Conservation (phyloP, 108 stramenopile genomes). For the Fragilariopsis cylindrus region DNA sequence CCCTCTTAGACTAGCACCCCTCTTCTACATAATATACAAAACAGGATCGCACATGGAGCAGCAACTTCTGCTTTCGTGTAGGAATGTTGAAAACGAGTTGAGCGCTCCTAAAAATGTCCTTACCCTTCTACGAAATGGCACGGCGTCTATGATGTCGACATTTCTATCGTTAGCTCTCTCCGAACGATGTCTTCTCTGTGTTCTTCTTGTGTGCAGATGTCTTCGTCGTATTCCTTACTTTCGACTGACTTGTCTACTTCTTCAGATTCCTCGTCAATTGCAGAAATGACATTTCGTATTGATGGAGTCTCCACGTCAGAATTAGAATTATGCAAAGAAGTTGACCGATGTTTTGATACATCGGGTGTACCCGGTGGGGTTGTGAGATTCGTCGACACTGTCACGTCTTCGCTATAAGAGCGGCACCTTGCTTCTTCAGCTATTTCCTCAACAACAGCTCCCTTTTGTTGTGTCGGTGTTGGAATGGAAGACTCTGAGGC, state of each 20-base stretch:
- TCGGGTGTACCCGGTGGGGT: conserved; percentile 32
- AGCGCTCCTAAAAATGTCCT: no score
- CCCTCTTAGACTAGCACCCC: no score
- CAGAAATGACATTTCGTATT: not conserved
- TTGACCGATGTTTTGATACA: not conserved
- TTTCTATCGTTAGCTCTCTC: no score
- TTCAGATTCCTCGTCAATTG: conserved; percentile 10
- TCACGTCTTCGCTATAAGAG: conserved; percentile 31
- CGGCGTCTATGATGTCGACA: no score
- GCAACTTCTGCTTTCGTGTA: no score
- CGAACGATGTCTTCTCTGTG: not conserved
- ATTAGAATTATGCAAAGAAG: not conserved
- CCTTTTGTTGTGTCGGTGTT: conserved; percentile 8
- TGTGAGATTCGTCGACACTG: conserved; percentile 17
- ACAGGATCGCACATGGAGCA: no score
- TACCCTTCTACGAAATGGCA: no score
- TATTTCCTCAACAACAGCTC: not conserved
- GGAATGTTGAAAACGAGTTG: no score
- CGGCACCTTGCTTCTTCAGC: conserved; percentile 16
- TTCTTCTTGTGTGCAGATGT: not conserved
- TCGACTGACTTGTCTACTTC: conserved; percentile 9
- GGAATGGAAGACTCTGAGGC: not conserved
- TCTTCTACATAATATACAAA: no score
- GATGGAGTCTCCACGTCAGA: conserved; percentile 1
- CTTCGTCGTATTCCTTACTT: not conserved